phyloP scores from a whole-genome alignment of 202 grass and related monocot species.

The Carex arenaria region DNA sequence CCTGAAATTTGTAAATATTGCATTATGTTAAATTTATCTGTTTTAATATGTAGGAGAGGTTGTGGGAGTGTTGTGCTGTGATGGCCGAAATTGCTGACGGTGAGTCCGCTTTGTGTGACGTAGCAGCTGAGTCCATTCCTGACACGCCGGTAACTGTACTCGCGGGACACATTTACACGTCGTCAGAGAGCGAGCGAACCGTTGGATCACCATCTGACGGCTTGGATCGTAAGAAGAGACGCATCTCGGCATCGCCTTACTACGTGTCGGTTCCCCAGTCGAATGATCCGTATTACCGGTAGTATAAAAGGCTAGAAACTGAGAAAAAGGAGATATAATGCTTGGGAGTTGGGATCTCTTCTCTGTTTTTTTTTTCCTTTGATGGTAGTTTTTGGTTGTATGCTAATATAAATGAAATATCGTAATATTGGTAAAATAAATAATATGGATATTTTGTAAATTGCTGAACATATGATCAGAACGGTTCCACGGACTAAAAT shows the following conservation, averaged over 20 bases:
- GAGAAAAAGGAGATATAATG: not conserved
- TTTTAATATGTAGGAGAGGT: slow-evolving; percentile 41
- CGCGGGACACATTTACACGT: slow-evolving; percentile 36
- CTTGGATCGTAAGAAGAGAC: slow-evolving; percentile 52
- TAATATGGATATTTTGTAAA: not conserved
- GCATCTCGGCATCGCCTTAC: slow-evolving; percentile 45
- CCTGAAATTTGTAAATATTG: slow-evolving; percentile 6
- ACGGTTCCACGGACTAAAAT: not conserved
- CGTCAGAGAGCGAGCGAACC: slow-evolving; percentile 67
- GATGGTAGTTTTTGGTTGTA: not conserved
- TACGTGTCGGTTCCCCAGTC: slow-evolving; percentile 33
- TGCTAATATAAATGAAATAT: slow-evolving; percentile 15
- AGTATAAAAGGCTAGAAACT: not conserved
- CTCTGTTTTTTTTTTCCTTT: not conserved
- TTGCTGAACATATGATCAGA: not conserved
- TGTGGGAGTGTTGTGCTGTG: slow-evolving; percentile 63
- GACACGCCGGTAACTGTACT: slow-evolving; percentile 84
- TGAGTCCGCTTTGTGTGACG: slow-evolving; percentile 16
- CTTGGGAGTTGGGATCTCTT: not conserved
- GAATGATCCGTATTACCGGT: slow-evolving; percentile 1
- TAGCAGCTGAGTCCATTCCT: slow-evolving; percentile 14
- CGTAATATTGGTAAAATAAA: slow-evolving; percentile 18
- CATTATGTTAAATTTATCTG: not conserved
- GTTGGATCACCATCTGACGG: slow-evolving; percentile 52
- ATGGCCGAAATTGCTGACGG: slow-evolving; percentile 30